Base-by-base conservation (phyloP, 345 rosid species). In the Alliaria petiolata region DNA sequence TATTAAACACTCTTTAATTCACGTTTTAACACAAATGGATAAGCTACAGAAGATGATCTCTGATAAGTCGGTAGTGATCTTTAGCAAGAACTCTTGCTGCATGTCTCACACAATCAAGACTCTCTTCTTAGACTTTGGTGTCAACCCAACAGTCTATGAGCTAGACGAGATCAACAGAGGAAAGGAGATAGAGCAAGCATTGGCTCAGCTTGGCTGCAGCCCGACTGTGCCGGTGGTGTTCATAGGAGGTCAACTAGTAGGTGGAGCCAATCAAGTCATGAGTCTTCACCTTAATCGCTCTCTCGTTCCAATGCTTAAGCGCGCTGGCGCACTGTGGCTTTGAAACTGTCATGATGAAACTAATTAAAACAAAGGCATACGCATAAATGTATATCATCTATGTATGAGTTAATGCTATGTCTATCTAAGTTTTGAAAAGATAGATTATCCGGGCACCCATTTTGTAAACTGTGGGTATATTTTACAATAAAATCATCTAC, bases 261-360 rank as follows among this genome's bases (percentile, higher is more conserved):
- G 97, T 31, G 97, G 97, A 31, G 77, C 95, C 62, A 83, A 83
- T 39, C 89, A 86, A 80, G 81, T 88, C 65, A 88, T 86, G 95
- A 87, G 85, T 52, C 92, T 84, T 42, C 95, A 88, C 76, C 97
- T 91, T 36, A 84, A 76, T 50, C 81, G 88, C 3, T 68, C 89
- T 63, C 78, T 91, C 7, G 72, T 87, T 63, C 90, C 92, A 1
- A 83, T 79, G 90, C 97, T 91, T 25, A 85, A 65, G 65, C 50
- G 79, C 1, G 91, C 65, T 16, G 95, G 97, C 2, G 97, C 95
- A 2, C 47, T 91, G 22, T 91, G 95, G 95, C 82, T 91, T 42
- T 88, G 40, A 9, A 4, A 22, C 15, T 16, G 20, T 63, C 4
- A 8, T 38, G 25, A 44, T 38, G 42, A 36, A 46, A 15, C 19